Evolutionary conservation across 2,329 filamentous ascomycete species (phyloP).

Genomic region (Trichoderma atrobrunneum): DNA sequence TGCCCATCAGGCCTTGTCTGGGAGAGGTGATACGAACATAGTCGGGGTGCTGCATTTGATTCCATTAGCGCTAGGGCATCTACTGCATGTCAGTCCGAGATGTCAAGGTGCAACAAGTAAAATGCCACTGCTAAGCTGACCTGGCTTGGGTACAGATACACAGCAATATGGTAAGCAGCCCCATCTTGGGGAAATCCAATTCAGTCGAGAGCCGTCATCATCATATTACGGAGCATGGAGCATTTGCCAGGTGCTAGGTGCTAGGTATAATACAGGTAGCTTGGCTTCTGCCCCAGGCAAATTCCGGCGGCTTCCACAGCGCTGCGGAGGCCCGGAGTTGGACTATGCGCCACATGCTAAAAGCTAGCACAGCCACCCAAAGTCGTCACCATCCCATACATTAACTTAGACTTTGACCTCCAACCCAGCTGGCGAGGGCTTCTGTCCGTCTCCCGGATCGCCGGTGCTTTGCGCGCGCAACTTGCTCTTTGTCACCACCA

Average conservation of each 20-base stretch:
- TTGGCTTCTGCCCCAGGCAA: neutral
- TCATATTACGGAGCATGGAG: neutral
- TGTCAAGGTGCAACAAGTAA: neutral
- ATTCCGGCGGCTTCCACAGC: constrained; percentile 4
- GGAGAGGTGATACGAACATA: neutral
- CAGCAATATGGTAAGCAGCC: neutral
- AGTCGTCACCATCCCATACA: constrained; percentile 32
- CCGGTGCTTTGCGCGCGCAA: constrained; percentile 19
- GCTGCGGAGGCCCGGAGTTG: neutral
- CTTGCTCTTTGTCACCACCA: neutral
- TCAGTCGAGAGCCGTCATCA: neutral
- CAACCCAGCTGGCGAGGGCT: constrained; percentile 7
- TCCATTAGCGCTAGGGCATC: neutral
- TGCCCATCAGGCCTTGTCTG: neutral
- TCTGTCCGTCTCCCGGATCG: constrained; percentile 13
- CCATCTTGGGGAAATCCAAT: neutral
- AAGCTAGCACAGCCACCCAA: constrained; percentile 27
- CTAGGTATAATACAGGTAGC: neutral
- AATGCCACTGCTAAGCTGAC: neutral
- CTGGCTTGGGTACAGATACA: neutral
- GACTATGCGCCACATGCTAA: constrained; percentile 5
- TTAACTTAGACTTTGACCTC: constrained; percentile 8
- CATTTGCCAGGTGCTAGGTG: neutral
- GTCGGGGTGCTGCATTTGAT: neutral
- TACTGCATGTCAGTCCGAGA: neutral